Conservation (phyloP, 768 basidiomycete species). For the Clavaria fumosa region DNA sequence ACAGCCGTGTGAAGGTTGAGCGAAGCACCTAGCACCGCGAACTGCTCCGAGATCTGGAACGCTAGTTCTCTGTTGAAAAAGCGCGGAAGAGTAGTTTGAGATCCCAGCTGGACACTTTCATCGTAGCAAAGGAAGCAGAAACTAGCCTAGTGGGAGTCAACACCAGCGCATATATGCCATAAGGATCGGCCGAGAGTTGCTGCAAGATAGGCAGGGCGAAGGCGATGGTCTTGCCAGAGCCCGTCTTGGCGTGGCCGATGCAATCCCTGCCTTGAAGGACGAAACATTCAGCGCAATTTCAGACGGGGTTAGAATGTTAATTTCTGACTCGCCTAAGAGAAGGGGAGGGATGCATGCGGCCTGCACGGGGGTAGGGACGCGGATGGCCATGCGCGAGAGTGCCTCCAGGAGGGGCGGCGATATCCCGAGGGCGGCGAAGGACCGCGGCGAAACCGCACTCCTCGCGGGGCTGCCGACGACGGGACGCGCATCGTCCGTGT, state of each 20-base stretch:
- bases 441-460: too few relatives aligned
- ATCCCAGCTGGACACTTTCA: neutral
- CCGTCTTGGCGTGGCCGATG: slow-evolving; percentile 95
- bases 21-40: slow-evolving; percentile 73
- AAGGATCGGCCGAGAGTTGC: slow-evolving; percentile 74
- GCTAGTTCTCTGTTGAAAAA: slow-evolving; percentile 66
- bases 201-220: slow-evolving; percentile 94
- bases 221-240: slow-evolving; percentile 94
- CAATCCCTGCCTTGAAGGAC: slow-evolving; percentile 90
- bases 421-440: slow-evolving; percentile 46
- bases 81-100: neutral
- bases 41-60: slow-evolving; percentile 95
- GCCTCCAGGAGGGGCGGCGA: slow-evolving; percentile 44
- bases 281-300: neutral
- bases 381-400: slow-evolving; percentile 72
- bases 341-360: slow-evolving; percentile 81
- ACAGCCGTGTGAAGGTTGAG: slow-evolving; percentile 76
- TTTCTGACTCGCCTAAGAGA: slow-evolving; percentile 47
- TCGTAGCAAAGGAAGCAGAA: neutral
- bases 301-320: neutral
- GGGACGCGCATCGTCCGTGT: too few relatives aligned
- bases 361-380: slow-evolving; percentile 75
- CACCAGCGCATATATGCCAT: slow-evolving; percentile 86
- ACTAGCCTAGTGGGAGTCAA: slow-evolving; percentile 86
- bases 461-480: too few relatives aligned